Evolutionary conservation across 768 basidiomycete genomes (phyloP), one percentile per base, ranked within the genome.

Genomic region (Termitomyces sp.): DNA sequence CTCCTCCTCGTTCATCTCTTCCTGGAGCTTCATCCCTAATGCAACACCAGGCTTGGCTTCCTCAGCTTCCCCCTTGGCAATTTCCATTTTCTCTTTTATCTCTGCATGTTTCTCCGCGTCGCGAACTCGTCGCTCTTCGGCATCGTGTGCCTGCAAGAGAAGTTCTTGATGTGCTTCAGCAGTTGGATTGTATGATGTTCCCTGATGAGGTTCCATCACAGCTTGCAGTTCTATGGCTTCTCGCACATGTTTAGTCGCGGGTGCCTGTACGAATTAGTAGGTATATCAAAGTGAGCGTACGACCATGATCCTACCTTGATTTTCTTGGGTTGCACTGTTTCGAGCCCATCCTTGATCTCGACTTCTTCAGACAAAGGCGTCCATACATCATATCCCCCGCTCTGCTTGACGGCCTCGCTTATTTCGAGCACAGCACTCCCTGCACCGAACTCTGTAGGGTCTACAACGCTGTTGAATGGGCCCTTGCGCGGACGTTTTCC

Each of bases 161-260:
- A 96, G 81, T 49, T 84, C 83, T 50, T 83, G 80, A 63, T 96
- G 90, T 0, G 87, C 84, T 4, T 81, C 77, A 1, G 80, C 83
- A 0, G 85, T 84, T 0, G 94, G 94, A 67, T 97, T 97, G 68
- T 98, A 98, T 18, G 92, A 94, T 3, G 87, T 81, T 20, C 94
- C 94, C 32, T 83, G 84, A 62, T 91, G 90, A 0, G 94, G 94
- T 3, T 84, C 72, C 1, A 74, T 64, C 0, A 93, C 81, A 0
- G 91, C 87, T 1, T 87, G 83, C 0, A 88, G 61, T 9, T 80
- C 76, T 58, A 92, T 92, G 22, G 69, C 56, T 22, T 81, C 81
- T 43, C 69, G 79, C 0, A 79, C 78, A 54, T 80, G 76, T 10
- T 67, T 66, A 3, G 75, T 68, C 0, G 72, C 63, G 6, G 87